Conservation (phyloP, 2,329 filamentous ascomycete genomes). For the Talaromyces sp. region DNA sequence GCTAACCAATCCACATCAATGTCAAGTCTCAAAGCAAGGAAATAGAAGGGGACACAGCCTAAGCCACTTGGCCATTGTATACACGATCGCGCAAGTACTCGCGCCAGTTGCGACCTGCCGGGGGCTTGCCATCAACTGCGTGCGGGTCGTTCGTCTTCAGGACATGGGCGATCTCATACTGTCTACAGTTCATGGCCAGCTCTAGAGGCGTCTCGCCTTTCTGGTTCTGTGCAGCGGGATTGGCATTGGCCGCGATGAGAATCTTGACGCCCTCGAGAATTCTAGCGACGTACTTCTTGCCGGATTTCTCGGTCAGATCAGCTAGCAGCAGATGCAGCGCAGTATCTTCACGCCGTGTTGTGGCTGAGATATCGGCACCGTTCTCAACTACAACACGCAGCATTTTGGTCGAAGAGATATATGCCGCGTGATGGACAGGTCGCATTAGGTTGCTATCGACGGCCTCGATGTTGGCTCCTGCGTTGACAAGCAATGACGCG, state of each 20-base stretch:
- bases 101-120: background rate
- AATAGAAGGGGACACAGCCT: background rate
- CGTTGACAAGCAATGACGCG: background rate
- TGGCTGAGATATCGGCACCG: background rate
- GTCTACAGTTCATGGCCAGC: background rate
- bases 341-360: background rate
- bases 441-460: background rate
- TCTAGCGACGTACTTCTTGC: background rate
- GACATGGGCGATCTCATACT: background rate
- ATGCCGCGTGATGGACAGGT: constrained; percentile 8
- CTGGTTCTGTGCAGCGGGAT: background rate
- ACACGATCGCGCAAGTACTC: constrained; percentile 7
- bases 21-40: background rate
- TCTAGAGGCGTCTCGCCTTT: background rate
- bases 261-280: background rate
- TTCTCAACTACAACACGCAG: background rate
- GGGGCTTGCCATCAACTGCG: background rate
- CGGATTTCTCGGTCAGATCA: background rate
- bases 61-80: background rate
- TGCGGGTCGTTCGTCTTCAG: background rate
- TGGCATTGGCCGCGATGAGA: background rate
- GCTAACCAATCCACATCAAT: background rate
- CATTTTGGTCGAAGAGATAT: background rate
- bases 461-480: constrained; percentile 7
- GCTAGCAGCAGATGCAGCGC: constrained; percentile 3